Conservation (phyloP, 148 eudicot species). For the Chenopodium formosanum region DNA sequence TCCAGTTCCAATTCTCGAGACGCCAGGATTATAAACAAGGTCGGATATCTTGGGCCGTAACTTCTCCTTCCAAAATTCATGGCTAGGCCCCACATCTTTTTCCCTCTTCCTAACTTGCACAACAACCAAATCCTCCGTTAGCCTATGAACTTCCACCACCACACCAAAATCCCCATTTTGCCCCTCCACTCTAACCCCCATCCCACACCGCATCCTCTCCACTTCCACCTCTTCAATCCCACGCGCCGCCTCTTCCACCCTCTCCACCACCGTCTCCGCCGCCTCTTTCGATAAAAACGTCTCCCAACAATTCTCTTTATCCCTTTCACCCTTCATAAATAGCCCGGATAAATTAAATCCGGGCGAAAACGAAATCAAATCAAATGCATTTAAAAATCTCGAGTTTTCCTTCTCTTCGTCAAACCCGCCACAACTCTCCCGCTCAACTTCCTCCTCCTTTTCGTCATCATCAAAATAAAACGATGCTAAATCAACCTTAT, state of each 20-base stretch:
- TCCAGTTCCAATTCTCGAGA: too few species aligned
- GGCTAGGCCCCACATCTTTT: constrained; percentile 21
- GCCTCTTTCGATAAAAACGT: constrained; percentile 44
- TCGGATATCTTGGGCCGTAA: constrained; percentile 19
- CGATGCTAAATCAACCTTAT: constrained; percentile 17
- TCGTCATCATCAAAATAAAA: constrained; percentile 10
- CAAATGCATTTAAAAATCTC: constrained; percentile 55
- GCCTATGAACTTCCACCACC: constrained; percentile 25
- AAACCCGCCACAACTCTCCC: not conserved
- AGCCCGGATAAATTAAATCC: constrained; percentile 62
- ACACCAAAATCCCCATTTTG: constrained; percentile 35
- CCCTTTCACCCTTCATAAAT: constrained; percentile 28
- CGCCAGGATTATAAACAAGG: constrained; percentile 1
- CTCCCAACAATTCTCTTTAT: constrained; percentile 29
- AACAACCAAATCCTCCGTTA: constrained; percentile 26
- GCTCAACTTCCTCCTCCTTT: constrained; percentile 7
- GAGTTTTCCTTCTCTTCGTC: not conserved
- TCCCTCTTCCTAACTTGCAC: constrained; percentile 31
- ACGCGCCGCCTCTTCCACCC: constrained; percentile 49
- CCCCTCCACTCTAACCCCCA: constrained; percentile 40
- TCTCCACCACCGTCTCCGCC: constrained; percentile 42
- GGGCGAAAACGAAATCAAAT: constrained; percentile 63
- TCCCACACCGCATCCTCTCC: constrained; percentile 37
- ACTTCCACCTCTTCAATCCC: constrained; percentile 40
- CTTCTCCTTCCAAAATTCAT: constrained; percentile 25